Base-by-base conservation (phyloP, 2,329 filamentous ascomycete species). In the Eutypa lata region DNA sequence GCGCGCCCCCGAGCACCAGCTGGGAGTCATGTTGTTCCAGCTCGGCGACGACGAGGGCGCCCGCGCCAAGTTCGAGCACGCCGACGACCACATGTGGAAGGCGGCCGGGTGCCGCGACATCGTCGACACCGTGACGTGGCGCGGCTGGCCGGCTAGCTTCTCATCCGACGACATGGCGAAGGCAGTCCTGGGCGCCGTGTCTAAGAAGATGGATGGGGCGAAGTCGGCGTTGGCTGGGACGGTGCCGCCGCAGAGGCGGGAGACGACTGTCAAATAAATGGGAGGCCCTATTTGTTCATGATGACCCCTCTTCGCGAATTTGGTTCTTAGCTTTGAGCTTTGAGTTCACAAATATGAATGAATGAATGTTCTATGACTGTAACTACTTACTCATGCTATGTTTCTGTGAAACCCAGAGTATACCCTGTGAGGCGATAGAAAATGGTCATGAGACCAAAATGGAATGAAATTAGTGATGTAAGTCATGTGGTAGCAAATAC, bases 1-100 rank as follows among this genome's bases (percentile, higher is more conserved):
- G 54, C 49, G 49, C 8, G 58, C 57, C 14, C 53, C 58, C 8
- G 48, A 35, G 35, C 60, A 62, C 18, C 80, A 84, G 60, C 81
- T 83, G 31, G 66, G 66, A 18, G 57, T 61, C 7, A 59, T 59
- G 58, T 58, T 62, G 11, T 64, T 64, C 54, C 61, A 62, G 51
- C 49, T 62, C n/a, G 60, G 60, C 42, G 60, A 64, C 43, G 53
- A 61, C 52, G 59, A 63, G 49, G 58, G 65, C 18, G 57, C 53
- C 18, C 55, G 56, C 7, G 51, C 42, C 33, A 54, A 51, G n/a
- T 63, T 63, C 47, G 59, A 63, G 52, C 57, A 61, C 24, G 59
- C 56, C 13, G 61, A 63, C 52, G 60, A 63, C 43, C 52, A 60
- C 43, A 56, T 63, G 59, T 57, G 54, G 51, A 56, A 52, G 50